Evolutionary conservation across 2,329 filamentous ascomycete genomes (phyloP), one percentile per base, ranked within the genome.

Genomic region (Pyricularia sp.): DNA sequence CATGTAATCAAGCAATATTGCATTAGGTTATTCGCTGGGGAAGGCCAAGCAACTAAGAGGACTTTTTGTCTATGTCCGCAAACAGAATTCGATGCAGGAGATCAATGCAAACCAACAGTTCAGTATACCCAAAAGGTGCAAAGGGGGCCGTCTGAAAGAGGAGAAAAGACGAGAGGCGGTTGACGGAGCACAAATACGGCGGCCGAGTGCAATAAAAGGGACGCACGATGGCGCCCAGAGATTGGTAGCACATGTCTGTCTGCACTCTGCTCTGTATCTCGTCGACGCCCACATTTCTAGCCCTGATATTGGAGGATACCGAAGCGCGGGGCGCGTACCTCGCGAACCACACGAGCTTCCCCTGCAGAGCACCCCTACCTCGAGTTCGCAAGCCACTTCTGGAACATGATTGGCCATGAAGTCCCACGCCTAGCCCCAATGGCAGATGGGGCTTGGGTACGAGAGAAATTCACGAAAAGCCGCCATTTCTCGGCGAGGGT

Each of bases 161-260:
- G 30, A 33, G 28, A 61, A 61, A 22, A 22, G 26, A 24, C 8
- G 35, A 61, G 28, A 61, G 16, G 28, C 8, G 31, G n/a, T 16
- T 30, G 59, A 61, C 28, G 28, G 59, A 35, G 8, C 22, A 28
- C 24, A 22, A 22, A 30, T 28, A 49, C 7, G 40, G 31, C 62
- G 33, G 26, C 26, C n/a, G 31, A 30, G 24, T 28, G 28, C 49
- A 64, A 35, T 49, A 59, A 63, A 63, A 63, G 22, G 28, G 30
- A 63, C 28, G 30, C 49, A 64, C 22, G 16, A 40, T 28, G 28
- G 19, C 30, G 57, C 60, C 33, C 60, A 62, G 33, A 33, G 31
- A 22, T 64, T 31, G 62, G 62, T 55, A 53, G 62, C 49, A 55
- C 62, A 40, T 59, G 49, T 62, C 53, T 57, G 53, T 40, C 53